phyloP scores from a whole-genome alignment of 345 rosid species.

The Corchorus olitorius region DNA sequence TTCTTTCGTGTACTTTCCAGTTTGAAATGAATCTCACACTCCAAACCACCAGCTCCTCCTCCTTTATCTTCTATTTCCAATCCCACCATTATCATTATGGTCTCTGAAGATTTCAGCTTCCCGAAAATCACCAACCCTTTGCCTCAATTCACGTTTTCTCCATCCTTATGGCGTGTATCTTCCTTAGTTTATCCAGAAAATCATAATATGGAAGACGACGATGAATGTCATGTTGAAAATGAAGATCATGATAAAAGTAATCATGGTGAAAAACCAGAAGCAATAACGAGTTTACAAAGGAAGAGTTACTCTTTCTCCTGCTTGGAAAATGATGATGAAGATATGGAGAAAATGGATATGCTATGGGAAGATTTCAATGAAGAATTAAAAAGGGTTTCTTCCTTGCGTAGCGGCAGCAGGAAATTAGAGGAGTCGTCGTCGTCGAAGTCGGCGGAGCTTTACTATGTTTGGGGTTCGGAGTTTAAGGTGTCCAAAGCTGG shows the following conservation, averaged over 20 bases:
- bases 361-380: conserved; percentile 48
- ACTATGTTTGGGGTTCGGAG: background rate
- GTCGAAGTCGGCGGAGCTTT: conserved; percentile 1
- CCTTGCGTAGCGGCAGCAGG: background rate
- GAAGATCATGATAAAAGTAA: too few species aligned
- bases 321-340: background rate
- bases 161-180: conserved; percentile 42
- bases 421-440: background rate
- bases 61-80: too few species aligned
- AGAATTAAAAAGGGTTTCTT: conserved; percentile 30
- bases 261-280: too few species aligned
- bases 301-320: background rate
- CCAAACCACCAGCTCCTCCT: too few species aligned
- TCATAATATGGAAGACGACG: background rate
- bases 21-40: too few species aligned
- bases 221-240: background rate
- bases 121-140: conserved; percentile 31
- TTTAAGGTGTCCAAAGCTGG: background rate
- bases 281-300: background rate
- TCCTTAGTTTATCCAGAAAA: conserved; percentile 35
- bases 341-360: conserved; percentile 41
- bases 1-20: too few species aligned
- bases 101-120: conserved; percentile 43
- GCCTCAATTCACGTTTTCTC: conserved; percentile 30
- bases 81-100: background rate